phyloP scores from a whole-genome alignment of 495 filamentous ascomycete genomes.

The Penicillium crystallinum region DNA sequence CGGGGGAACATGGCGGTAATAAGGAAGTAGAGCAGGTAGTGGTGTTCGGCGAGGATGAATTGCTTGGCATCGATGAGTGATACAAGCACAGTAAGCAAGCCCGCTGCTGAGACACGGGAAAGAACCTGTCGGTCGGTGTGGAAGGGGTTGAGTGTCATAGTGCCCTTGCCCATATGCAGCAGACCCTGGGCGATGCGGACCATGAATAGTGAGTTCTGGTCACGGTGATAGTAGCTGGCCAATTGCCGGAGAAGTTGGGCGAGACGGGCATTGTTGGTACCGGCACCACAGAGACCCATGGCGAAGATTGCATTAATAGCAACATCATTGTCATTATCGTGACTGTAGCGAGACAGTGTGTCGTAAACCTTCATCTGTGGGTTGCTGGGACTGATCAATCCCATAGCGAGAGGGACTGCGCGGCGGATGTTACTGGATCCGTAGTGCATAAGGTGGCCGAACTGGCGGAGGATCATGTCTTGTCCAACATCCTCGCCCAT shows the following conservation, averaged over 20 bases:
- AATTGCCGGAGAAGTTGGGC: constrained; percentile 92
- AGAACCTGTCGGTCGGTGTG: constrained; percentile 96
- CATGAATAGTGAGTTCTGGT: constrained; percentile 96
- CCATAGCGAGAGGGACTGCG: constrained; percentile 96
- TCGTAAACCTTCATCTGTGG: constrained; percentile 99
- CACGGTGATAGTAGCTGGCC: constrained; percentile 95
- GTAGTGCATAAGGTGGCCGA: constrained; percentile 99
- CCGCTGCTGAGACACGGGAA: constrained; percentile 83
- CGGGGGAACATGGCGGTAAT: constrained; percentile 96
- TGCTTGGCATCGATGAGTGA: constrained; percentile 92
- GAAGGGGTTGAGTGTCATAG: constrained; percentile 91
- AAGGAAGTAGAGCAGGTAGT: constrained; percentile 96
- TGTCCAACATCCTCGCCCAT: constrained; percentile 99
- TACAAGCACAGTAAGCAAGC: constrained; percentile 83
- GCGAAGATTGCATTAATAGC: constrained; percentile 98
- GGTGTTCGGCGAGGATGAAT: constrained; percentile 82
- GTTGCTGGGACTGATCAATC: constrained; percentile 91
- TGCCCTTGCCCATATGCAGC: constrained; percentile 98
- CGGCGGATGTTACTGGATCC: constrained; percentile 95
- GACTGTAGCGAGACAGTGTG: constrained; percentile 93
- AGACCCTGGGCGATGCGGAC: constrained; percentile 97
- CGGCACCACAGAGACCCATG: constrained; percentile 95
- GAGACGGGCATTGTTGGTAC: constrained; percentile 95
- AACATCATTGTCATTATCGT: constrained; percentile 99
- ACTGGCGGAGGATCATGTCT: constrained; percentile 96